phyloP scores from a whole-genome alignment of 805 yeast genomes.

The Hyphopichia homilentoma region DNA sequence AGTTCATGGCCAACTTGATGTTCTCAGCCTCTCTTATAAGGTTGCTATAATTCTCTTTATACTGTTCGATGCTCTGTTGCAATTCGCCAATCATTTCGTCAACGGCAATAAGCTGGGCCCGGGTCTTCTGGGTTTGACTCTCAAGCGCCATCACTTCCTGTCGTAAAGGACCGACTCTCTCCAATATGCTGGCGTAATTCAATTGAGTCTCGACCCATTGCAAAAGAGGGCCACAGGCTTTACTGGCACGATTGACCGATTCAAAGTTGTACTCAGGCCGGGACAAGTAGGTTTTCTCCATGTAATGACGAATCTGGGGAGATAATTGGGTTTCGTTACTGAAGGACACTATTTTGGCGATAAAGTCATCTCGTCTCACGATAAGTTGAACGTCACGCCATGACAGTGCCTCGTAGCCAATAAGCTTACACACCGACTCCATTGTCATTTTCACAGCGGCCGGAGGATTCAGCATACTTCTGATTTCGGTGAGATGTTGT shows the following conservation, averaged over 20 bases:
- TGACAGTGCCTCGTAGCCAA: constrained; percentile 60
- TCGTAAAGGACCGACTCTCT: constrained; percentile 69
- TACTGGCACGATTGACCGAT: constrained; percentile 81
- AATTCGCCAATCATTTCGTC: constrained; percentile 78
- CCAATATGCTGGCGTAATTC: constrained; percentile 67
- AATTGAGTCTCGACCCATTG: constrained; percentile 91
- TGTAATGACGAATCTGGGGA: constrained; percentile 45
- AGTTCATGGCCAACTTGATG: constrained; percentile 65
- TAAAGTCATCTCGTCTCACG: constrained; percentile 85
- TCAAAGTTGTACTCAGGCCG: constrained; percentile 65
- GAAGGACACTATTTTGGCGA: constrained; percentile 73
- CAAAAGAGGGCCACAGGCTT: constrained; percentile 89
- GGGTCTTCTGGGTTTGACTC: constrained; percentile 54
- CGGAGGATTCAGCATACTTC: constrained; percentile 91
- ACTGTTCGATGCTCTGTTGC: constrained; percentile 61
- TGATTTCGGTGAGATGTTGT: constrained; percentile 82
- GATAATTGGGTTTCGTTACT: constrained; percentile 60
- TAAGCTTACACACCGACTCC: constrained; percentile 82
- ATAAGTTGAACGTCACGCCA: constrained; percentile 85
- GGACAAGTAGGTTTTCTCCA: constrained; percentile 60
- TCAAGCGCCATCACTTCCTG: constrained; percentile 63
- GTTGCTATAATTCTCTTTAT: constrained; percentile 64
- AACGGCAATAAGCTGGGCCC: constrained; percentile 69
- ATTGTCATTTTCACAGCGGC: constrained; percentile 77
- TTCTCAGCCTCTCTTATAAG: constrained; percentile 77